phyloP scores from a whole-genome alignment of 306 rosid genomes.

The Cucurbita argyrosperma region DNA sequence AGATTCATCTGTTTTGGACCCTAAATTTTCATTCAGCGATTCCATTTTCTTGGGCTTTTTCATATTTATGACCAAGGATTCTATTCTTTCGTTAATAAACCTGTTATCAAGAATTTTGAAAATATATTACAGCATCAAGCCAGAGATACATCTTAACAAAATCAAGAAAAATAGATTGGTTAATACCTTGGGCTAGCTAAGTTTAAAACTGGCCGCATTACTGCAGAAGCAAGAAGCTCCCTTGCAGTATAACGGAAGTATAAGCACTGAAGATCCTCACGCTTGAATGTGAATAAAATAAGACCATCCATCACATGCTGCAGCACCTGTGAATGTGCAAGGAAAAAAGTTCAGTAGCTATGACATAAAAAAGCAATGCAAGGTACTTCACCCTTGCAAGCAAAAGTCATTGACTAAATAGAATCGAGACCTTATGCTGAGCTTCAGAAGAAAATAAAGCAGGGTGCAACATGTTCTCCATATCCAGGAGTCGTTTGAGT shows the following conservation, averaged over 20 bases:
- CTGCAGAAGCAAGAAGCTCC: conserved; percentile 97
- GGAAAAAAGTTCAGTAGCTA: conserved; percentile 13
- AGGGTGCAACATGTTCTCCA: conserved; percentile 88
- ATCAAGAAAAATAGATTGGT: conserved; percentile 11
- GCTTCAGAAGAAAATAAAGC: conserved; percentile 96
- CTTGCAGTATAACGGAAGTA: conserved; percentile 66
- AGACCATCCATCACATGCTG: conserved; percentile 90
- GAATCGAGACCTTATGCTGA: conserved; percentile 71
- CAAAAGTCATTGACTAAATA: conserved; percentile 4
- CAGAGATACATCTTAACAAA: not conserved
- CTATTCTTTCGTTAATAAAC: conserved; percentile 90
- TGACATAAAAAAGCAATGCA: conserved; percentile 2
- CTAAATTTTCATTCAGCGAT: conserved; percentile 25
- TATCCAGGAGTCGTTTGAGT: conserved; percentile 47
- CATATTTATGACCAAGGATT: conserved; percentile 52
- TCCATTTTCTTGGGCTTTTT: conserved; percentile 40
- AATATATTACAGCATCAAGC: conserved; percentile 14
- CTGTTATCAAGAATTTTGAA: conserved; percentile 33
- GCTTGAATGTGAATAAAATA: conserved; percentile 57
- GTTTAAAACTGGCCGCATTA: conserved; percentile 75
- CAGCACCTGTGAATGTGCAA: conserved; percentile 52
- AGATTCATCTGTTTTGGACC: conserved; percentile 36
- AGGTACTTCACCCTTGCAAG: conserved; percentile 5
- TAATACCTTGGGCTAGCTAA: conserved; percentile 79
- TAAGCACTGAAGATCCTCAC: conserved; percentile 76